Evolutionary conservation across 2,329 filamentous ascomycete genomes (phyloP).

Genomic region (Diaporthe batatas): DNA sequence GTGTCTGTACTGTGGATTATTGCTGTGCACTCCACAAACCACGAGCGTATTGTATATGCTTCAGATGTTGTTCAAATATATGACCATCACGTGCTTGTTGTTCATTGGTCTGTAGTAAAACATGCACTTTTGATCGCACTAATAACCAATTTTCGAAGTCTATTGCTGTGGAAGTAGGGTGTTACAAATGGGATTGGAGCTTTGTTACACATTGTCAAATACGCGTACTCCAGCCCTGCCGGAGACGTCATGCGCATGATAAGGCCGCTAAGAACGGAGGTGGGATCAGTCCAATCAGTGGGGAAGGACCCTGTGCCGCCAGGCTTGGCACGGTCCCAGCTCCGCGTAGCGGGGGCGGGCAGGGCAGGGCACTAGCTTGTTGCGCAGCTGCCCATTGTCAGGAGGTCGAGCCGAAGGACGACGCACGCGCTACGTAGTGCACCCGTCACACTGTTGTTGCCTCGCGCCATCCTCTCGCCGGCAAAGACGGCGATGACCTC

Average conservation of each 20-base stretch:
- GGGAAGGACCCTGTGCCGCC: constrained; percentile 12
- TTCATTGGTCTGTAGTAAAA: too few relatives aligned
- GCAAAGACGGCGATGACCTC: constrained; percentile 45
- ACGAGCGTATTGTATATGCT: neutral
- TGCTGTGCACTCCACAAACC: neutral
- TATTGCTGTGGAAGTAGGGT: neutral
- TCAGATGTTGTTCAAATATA: neutral
- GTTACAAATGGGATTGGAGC: neutral
- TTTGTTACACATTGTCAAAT: neutral
- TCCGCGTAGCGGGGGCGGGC: neutral
- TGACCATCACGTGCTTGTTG: neutral
- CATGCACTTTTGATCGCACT: too few relatives aligned
- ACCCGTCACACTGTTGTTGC: constrained; percentile 1
- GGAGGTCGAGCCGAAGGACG: neutral
- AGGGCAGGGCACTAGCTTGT: constrained; percentile 18
- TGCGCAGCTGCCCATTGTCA: constrained; percentile 14
- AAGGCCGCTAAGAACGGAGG: neutral
- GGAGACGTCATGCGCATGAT: constrained; percentile 14
- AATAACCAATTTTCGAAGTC: neutral
- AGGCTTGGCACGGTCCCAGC: constrained; percentile 8
- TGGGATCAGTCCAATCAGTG: constrained; percentile 15
- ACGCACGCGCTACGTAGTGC: constrained; percentile 20
- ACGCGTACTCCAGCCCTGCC: constrained; percentile 8
- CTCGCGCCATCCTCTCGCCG: constrained; percentile 9
- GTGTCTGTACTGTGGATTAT: neutral